Evolutionary conservation across 2,329 filamentous ascomycete genomes (phyloP), one percentile per base, ranked within the genome.

Genomic region (Amesomyces nigricolor): DNA sequence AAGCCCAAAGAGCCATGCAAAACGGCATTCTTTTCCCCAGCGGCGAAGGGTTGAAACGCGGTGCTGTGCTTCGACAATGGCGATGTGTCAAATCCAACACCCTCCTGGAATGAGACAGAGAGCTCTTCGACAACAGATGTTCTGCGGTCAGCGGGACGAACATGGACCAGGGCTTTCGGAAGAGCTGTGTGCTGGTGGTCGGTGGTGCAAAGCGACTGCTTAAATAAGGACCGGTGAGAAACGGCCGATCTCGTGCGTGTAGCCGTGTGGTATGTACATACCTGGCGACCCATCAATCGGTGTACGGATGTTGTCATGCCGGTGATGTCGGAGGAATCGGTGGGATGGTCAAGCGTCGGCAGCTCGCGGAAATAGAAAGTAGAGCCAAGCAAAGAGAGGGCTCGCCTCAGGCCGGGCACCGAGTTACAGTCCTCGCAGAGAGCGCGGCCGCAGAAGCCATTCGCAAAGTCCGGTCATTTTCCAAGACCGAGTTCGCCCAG

Each of bases 191-290:
- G 42, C 16, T 30, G 11, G 22, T 5, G 38, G 29, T 30, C 49
- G 22, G 52, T 45, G 39, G 44, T 55, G 52, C 19, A 14, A 14
- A 54, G 51, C 30, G 30, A 39, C 16, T 30, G 13, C 10, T n/a
- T 10, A 17, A 39, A 11, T n/a, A 16, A 40, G 39, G 35, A 50
- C 30, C 14, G 56, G 49, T 56, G 39, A 17, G 45, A 19, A 57
- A 46, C 56, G 57, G 58, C 54, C 57, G 60, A 63, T 64, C 60
- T 62, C 53, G 59, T 58, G 58, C 59, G 52, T 63, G 60, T 51
- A 63, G 61, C 63, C 62, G 56, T 62, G 60, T 58, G 52, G 52
- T 59, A 59, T 59, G 53, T 53, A 32, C 54, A 53, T 44, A 38
- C 19, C 47, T 51, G 52, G 52, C 57, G 37, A 29, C 57, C 51